Evolutionary conservation across 352 stramenopile genomes (phyloP).

Genomic region (Phytophthora nicotianae): DNA sequence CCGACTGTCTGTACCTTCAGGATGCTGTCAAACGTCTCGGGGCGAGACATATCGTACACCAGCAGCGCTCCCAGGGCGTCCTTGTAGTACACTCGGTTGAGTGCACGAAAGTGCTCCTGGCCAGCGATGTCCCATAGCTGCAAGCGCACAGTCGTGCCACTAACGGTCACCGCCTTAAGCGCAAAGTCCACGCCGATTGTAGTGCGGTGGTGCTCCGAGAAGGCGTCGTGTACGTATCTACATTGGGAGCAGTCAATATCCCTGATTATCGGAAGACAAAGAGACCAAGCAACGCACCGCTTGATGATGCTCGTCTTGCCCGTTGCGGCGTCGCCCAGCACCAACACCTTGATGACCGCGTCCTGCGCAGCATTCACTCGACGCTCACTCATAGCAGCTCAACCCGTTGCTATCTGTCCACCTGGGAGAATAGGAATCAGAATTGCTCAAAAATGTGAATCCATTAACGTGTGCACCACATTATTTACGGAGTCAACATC

Average conservation of each 20-base stretch:
- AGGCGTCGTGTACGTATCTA: conserved; percentile 91
- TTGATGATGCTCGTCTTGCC: conserved; percentile 95
- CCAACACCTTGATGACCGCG: conserved; percentile 92
- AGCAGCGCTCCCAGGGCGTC: conserved; percentile 90
- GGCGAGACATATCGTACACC: conserved; percentile 93
- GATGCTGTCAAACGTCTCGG: conserved; percentile 91
- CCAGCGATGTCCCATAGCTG: conserved; percentile 95
- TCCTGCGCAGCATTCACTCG: conserved; percentile 82
- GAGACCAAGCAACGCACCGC: conserved; percentile 50
- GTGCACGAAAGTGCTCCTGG: conserved; percentile 94
- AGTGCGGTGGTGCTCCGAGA: conserved; percentile 92
- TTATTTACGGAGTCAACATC: neutral
- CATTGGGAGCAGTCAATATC: neutral
- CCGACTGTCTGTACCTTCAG: conserved; percentile 50
- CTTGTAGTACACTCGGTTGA: conserved; percentile 95
- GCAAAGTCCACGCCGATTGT: conserved; percentile 94
- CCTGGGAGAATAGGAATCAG: conserved; percentile 13
- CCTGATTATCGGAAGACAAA: neutral
- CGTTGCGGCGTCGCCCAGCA: conserved; percentile 90
- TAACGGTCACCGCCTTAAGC: conserved; percentile 89
- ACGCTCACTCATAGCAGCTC: conserved; percentile 57
- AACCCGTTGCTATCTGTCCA: conserved; percentile 4
- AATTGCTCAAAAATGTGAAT: neutral
- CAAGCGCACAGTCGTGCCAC: conserved; percentile 87
- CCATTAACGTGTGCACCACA: neutral